phyloP scores from a whole-genome alignment of 371 early-diverging fungal species.

The Mucor irregularis region DNA sequence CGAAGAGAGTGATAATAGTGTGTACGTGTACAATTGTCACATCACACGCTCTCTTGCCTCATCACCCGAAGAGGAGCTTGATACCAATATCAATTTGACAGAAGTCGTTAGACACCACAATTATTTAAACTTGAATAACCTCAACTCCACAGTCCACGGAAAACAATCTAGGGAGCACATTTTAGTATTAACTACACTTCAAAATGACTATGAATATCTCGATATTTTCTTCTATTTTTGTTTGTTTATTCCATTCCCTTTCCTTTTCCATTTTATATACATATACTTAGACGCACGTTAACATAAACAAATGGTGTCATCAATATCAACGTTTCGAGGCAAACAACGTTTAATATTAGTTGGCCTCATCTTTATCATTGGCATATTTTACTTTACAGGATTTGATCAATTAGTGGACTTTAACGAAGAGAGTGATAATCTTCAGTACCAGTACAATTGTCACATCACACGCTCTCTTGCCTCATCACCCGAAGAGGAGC shows the following conservation, averaged over 20 bases:
- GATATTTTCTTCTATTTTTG: background rate
- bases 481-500: too few species aligned
- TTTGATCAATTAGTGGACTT: background rate
- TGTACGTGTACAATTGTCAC: conserved; percentile 12
- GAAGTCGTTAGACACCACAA: conserved; percentile 2
- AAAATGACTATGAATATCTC: conserved; percentile 21
- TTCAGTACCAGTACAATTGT: conserved; percentile 10
- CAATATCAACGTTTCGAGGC: conserved; percentile 11
- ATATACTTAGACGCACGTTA: background rate
- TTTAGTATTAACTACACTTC: conserved; percentile 37
- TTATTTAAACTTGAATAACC: conserved; percentile 12
- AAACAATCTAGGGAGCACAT: conserved; percentile 20
- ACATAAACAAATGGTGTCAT: background rate
- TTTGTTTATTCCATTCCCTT: background rate
- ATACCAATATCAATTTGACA: too few species aligned
- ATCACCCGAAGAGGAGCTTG: too few species aligned
- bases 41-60: conserved; percentile 2
- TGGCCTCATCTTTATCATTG: background rate
- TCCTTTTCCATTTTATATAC: background rate
- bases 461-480: conserved; percentile 8
- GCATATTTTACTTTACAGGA: background rate
- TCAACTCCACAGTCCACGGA: conserved; percentile 12
- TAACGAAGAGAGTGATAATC: background rate
- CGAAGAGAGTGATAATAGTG: background rate
- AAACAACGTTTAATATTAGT: conserved; percentile 6